A percentile compares a stretch with the other conserved stretches of the same genome.
Conservation (phyloP, 768 basidiomycete species). For the Phaeolepiota aurea region DNA sequence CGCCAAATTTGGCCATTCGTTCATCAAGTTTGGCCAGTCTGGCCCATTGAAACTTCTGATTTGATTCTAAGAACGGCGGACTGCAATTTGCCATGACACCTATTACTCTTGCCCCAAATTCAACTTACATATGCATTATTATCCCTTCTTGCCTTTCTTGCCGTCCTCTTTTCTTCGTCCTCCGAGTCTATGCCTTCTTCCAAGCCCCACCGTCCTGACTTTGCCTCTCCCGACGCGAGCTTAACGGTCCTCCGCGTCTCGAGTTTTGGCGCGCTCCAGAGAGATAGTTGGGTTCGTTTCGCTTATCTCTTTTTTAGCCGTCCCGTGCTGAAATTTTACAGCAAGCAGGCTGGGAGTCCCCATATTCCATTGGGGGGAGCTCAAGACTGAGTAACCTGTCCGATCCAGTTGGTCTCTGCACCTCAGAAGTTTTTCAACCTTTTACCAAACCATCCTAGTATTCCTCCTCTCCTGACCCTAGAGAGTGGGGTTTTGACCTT, state of each 20-base stretch:
- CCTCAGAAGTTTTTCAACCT: neutral
- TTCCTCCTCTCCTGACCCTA: conserved; percentile 57
- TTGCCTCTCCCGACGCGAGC: conserved; percentile 21
- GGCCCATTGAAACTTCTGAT: neutral
- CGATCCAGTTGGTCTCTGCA: conserved; percentile 27
- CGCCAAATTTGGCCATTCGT: neutral
- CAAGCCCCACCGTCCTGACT: conserved; percentile 18
- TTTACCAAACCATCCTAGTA: conserved; percentile 29
- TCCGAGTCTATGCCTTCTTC: conserved; percentile 25
- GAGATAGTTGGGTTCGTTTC: conserved; percentile 31
- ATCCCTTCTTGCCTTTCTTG: conserved; percentile 7
- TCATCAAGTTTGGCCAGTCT: neutral
- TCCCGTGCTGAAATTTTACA: conserved; percentile 2
- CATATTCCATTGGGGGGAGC: conserved; percentile 33
- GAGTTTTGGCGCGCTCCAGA: conserved; percentile 25
- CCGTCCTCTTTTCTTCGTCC: conserved; percentile 8
- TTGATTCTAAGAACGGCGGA: neutral
- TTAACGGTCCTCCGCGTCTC: conserved; percentile 21
- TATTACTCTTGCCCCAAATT: neutral
- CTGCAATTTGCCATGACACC: conserved; percentile 1
- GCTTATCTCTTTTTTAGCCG: neutral
- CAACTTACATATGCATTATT: neutral
- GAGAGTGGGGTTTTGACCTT: conserved; percentile 56
- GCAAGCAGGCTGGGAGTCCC: conserved; percentile 30
- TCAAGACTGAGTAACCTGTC: conserved; percentile 34